Evolutionary conservation across 2,329 filamentous ascomycete genomes (phyloP), one percentile per base, ranked within the genome.

Genomic region (Cladosporium velox): DNA sequence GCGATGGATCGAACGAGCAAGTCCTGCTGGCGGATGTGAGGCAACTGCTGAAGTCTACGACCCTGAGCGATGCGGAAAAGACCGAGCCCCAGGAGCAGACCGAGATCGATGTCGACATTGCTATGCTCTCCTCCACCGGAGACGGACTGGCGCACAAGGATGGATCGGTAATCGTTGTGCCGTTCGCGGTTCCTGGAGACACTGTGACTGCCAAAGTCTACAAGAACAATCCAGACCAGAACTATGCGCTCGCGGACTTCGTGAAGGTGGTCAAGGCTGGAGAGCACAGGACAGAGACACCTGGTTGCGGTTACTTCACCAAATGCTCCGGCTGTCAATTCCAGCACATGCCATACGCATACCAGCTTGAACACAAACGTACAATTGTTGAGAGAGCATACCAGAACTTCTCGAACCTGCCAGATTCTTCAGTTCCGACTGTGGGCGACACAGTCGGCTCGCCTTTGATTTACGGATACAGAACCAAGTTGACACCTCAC

Each of bases 401-500:
- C 81, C 85, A 83, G 68, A 94, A 97, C 81, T 99, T 98, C 80
- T 96, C 93, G 15, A 88, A 92, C 67, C 84, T 99, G 7, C 84
- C 90, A 0, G 86, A 90, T 0, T 88, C 91, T 67, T 82, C 91
- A 24, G 83, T 98, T 1, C 95, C 95, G 1, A 75, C 85, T 2
- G 86, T 98, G 65, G 86, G 85, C 59, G 91, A 96, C 70, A 99
- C 95, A 10, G 93, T 97, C 73, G 91, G 91, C 58, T 96, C 92
- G 51, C 95, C 95, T 2, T 79, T 97, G 68, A 89, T 96, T 79
- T 98, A 96, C 78, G 91, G 90, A 65, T 99, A 99, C 82, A 88
- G 95, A 64, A 99, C 95, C 24, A 99, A 99, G 80, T 85, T 99
- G 70, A 99, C 95, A 21, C 95, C 95, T 32, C 95, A 99, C 79